phyloP scores from a whole-genome alignment of 2,329 filamentous ascomycete species.

The Pseudodiploospora longispora region DNA sequence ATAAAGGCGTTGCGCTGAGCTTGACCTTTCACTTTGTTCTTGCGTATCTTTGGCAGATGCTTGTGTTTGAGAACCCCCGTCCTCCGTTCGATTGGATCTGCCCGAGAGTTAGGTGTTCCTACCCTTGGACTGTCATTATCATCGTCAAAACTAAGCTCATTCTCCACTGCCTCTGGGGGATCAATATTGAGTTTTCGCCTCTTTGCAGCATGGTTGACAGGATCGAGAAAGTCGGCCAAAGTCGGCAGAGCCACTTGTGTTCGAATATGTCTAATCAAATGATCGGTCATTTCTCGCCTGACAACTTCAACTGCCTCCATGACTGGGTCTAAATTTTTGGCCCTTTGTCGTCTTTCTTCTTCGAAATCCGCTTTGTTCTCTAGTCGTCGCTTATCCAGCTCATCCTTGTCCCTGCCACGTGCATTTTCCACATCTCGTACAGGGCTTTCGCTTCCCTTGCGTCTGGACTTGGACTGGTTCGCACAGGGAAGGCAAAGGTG shows the following conservation, averaged over 20 bases:
- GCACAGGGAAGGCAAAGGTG: conserved; percentile 49
- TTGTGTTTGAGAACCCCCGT: conserved; percentile 49
- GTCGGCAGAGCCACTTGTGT: conserved; percentile 76
- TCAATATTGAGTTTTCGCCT: conserved; percentile 70
- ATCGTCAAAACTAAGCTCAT: conserved; percentile 42
- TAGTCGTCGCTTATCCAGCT: conserved; percentile 54
- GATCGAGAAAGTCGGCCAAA: conserved; percentile 75
- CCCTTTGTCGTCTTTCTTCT: conserved; percentile 81
- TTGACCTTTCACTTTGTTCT: conserved; percentile 47
- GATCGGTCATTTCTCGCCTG: conserved; percentile 72
- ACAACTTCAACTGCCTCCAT: conserved; percentile 73
- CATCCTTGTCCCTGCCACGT: conserved; percentile 47
- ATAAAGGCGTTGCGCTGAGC: conserved; percentile 55
- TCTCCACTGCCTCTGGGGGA: conserved; percentile 55
- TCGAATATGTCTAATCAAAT: conserved; percentile 82
- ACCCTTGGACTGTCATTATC: conserved; percentile 53
- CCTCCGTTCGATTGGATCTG: conserved; percentile 53
- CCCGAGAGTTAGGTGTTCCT: conserved; percentile 58
- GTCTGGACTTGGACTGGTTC: conserved; percentile 15
- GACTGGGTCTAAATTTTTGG: conserved; percentile 85
- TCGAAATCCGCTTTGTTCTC: conserved; percentile 79
- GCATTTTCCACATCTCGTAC: conserved; percentile 19
- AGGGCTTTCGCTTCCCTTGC: conserved; percentile 27
- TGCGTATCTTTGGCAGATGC: conserved; percentile 67
- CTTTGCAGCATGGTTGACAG: conserved; percentile 70